Conservation (phyloP, 805 yeast species). For the Kockiozyma suomiensis region DNA sequence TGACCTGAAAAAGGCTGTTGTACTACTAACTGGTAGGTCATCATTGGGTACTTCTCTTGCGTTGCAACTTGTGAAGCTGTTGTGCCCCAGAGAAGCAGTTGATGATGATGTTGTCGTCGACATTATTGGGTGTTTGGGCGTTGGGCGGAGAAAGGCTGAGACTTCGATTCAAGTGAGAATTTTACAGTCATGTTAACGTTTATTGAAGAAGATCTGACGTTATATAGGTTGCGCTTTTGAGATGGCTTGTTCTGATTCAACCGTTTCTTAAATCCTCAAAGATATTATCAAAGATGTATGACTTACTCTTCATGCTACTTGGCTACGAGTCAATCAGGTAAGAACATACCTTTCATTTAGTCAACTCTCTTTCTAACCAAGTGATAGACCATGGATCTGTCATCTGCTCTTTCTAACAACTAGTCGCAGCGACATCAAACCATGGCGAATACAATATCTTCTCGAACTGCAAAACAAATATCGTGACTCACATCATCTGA, state of each 20-base stretch:
- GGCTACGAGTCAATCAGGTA: conserved; percentile 23
- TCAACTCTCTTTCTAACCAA: not conserved
- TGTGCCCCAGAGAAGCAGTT: conserved; percentile 23
- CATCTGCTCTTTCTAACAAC: conserved; percentile 28
- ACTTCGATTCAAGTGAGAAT: conserved; percentile 12
- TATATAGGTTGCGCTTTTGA: conserved; percentile 3
- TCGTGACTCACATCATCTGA: conserved; percentile 23
- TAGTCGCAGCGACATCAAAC: conserved; percentile 18
- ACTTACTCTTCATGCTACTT: conserved; percentile 18
- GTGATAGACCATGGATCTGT: conserved; percentile 23
- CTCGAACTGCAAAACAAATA: conserved; percentile 23
- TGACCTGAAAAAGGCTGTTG: conserved; percentile 12
- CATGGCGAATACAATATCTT: conserved; percentile 31
- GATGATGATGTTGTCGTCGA: conserved; percentile 11
- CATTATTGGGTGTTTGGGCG: conserved; percentile 23
- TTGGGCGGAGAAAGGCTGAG: conserved; percentile 15
- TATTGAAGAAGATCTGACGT: not conserved
- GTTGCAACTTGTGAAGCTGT: conserved; percentile 18
- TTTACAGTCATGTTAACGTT: not conserved
- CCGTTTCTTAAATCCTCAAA: conserved; percentile 15
- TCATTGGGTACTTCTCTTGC: conserved; percentile 8
- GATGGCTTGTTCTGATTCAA: conserved; percentile 28
- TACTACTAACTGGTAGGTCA: conserved; percentile 6
- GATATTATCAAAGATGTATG: conserved; percentile 7
- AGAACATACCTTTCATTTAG: not conserved